These are phyloP conservation scores for Paradendryphiella salina DNA, from an alignment of 2,329 filamentous ascomycete species.

Conservation along the genomic window DNA sequence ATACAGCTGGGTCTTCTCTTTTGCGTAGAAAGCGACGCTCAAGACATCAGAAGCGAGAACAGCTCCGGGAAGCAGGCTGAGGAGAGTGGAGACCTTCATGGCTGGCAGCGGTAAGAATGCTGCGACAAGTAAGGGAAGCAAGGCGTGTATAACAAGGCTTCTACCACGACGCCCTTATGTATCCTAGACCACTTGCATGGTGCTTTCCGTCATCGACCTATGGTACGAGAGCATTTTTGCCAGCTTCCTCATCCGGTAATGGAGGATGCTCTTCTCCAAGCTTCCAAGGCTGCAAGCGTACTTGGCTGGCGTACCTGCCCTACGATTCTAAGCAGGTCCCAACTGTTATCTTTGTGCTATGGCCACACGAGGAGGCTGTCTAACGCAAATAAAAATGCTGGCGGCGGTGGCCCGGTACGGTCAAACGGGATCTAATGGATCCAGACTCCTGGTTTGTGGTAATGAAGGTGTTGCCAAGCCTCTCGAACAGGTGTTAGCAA, in stretches of 20 bases:
- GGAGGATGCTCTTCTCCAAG: conserved; percentile 9
- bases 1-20: conserved; percentile 37
- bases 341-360: conserved; percentile 22
- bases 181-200: conserved; percentile 3
- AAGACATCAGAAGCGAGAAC: conserved; percentile 35
- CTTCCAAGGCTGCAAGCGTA: conserved; percentile 21
- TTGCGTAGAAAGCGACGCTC: conserved; percentile 35
- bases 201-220: conserved; percentile 1
- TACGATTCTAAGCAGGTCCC: conserved; percentile 27
- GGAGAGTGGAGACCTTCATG: conserved; percentile 36
- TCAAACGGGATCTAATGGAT: not conserved
- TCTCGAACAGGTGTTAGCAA: not conserved
- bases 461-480: conserved; percentile 11
- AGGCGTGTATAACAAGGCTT: conserved; percentile 8
- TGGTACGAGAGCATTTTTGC: conserved; percentile 4
- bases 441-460: conserved; percentile 15
- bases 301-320: conserved; percentile 21
- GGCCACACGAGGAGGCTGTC: not conserved
- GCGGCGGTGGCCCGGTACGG: not conserved
- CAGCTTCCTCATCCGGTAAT: conserved; percentile 20
- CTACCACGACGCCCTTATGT: conserved; percentile 11
- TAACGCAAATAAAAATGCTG: conserved; percentile 2
- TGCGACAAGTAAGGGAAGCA: conserved; percentile 3
- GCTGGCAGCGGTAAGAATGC: conserved; percentile 1
- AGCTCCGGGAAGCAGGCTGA: conserved; percentile 30